phyloP scores from a whole-genome alignment of 2,329 filamentous ascomycete species.

The Colletotrichum tropicale region DNA sequence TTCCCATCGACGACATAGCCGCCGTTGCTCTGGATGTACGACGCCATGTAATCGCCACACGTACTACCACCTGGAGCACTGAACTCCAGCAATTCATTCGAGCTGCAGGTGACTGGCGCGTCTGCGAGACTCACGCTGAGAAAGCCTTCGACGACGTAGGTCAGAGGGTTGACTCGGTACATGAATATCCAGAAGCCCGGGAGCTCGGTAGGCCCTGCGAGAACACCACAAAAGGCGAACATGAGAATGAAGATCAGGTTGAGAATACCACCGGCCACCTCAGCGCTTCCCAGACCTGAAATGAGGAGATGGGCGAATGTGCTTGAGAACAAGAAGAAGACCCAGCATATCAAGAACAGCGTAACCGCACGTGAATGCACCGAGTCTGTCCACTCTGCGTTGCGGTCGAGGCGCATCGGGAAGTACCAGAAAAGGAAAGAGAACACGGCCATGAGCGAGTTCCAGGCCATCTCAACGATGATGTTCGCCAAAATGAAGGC shows the following conservation, averaged over 20 bases:
- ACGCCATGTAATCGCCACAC: slow-evolving; percentile 55
- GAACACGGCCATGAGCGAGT: slow-evolving; percentile 62
- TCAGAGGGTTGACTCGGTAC: slow-evolving; percentile 72
- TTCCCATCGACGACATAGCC: slow-evolving; percentile 50
- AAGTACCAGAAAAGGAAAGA: slow-evolving; percentile 73
- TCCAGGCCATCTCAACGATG: slow-evolving; percentile 71
- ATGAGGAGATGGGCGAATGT: slow-evolving; percentile 72
- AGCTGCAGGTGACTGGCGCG: slow-evolving; percentile 25
- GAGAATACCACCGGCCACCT: slow-evolving; percentile 61
- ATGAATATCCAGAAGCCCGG: slow-evolving; percentile 76
- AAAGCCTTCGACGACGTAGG: slow-evolving; percentile 69
- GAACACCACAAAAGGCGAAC: slow-evolving; percentile 65
- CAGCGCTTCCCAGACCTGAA: slow-evolving; percentile 65
- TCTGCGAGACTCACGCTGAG: slow-evolving; percentile 37
- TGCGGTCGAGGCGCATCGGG: slow-evolving; percentile 66
- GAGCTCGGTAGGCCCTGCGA: slow-evolving; percentile 59
- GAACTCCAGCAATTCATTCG: slow-evolving; percentile 57
- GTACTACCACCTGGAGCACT: slow-evolving; percentile 43
- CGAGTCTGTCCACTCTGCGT: slow-evolving; percentile 57
- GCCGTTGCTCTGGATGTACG: slow-evolving; percentile 47
- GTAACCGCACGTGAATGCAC: slow-evolving; percentile 54
- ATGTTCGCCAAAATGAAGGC: slow-evolving; percentile 70
- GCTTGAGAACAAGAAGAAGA: slow-evolving; percentile 69
- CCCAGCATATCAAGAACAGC: slow-evolving; percentile 66
- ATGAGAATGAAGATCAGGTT: slow-evolving; percentile 45